Percentiles rank a stretch among this genome's conserved stretches.
phyloP scores from a whole-genome alignment of 495 filamentous ascomycete genomes.

The Aspergillus mulundensis region DNA sequence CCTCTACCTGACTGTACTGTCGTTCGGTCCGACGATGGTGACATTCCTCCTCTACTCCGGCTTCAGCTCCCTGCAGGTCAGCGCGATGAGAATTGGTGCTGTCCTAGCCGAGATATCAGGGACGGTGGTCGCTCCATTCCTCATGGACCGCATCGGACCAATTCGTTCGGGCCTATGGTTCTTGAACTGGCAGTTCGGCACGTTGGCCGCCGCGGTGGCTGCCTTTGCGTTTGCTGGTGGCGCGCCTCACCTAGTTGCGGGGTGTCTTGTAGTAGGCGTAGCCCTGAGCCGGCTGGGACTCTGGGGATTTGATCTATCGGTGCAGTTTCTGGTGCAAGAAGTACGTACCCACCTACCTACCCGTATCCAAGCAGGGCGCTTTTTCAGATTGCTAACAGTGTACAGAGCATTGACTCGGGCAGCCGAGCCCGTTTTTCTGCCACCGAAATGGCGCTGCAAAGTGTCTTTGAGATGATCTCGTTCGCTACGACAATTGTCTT shows the following conservation, averaged over 20 bases:
- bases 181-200: constrained; percentile 56
- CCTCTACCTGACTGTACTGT: constrained; percentile 57
- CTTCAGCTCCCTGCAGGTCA: constrained; percentile 50
- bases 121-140: constrained; percentile 44
- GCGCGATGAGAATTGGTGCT: constrained; percentile 47
- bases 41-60: constrained; percentile 55
- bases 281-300: constrained; percentile 60
- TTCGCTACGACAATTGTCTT: constrained; percentile 60
- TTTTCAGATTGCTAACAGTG: background rate
- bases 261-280: constrained; percentile 46
- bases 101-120: constrained; percentile 48
- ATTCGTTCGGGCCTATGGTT: constrained; percentile 61
- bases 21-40: constrained; percentile 56
- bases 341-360: constrained; percentile 30
- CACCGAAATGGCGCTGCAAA: constrained; percentile 59
- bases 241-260: constrained; percentile 32
- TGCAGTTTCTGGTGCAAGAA: constrained; percentile 63
- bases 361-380: too few relatives aligned
- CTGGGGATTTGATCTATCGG: constrained; percentile 65
- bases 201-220: constrained; percentile 39
- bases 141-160: constrained; percentile 54
- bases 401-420: constrained; percentile 45
- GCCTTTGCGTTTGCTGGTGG: constrained; percentile 36
- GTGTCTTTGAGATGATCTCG: constrained; percentile 60
- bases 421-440: constrained; percentile 58